Evolutionary conservation across 495 filamentous ascomycete genomes (phyloP), one percentile per base, ranked within the genome.

Genomic region (Talaromyces thailandensis): DNA sequence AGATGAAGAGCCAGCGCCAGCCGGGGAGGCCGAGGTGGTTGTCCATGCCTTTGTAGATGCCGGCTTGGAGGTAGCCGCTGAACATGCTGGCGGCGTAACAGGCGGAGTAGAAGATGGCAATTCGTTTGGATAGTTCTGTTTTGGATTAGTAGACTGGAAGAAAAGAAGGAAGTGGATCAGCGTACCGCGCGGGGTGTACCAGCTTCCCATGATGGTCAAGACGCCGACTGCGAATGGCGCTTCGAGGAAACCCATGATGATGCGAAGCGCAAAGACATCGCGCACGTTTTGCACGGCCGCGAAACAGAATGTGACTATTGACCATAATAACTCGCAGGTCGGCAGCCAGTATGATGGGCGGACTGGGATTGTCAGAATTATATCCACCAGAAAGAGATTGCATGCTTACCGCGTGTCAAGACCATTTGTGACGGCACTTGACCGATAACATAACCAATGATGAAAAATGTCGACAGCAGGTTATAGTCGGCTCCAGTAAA

Each of bases 1-100:
- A 75, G n/a, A 81, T 69, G 63, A 87, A 88, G 8, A 89, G 75
- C 81, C 84, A 89, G 45, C 85, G 77, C 88, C 88, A 92, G 0
- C 88, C 88, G 0, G 81, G 74, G 14, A 82, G 70, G 1, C 82
- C 85, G 3, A 76, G 60, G 21, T 81, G 75, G 3, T 84, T 84
- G 9, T 87, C 65, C 66, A 92, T 74, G 0, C 71, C 73, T 14
- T 70, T 64, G 28, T 70, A 68, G 18, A 75, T 75, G 25, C 69
- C 71, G 4, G 71, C 71, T 62, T 75, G 72, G 16, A 75, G 26
- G 1, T 70, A 70, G 8, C 72, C 72, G 0, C 71, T 70, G 57
- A 75, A 65, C 71, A 75, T 72, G 8, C 72, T 71, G 1, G 70
- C 70, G 2, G 71, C 72, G 59, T 75, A 71, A 35, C 72, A 75